Base-by-base conservation (phyloP, 352 stramenopile species). In the Globisporangium mamillatum region DNA sequence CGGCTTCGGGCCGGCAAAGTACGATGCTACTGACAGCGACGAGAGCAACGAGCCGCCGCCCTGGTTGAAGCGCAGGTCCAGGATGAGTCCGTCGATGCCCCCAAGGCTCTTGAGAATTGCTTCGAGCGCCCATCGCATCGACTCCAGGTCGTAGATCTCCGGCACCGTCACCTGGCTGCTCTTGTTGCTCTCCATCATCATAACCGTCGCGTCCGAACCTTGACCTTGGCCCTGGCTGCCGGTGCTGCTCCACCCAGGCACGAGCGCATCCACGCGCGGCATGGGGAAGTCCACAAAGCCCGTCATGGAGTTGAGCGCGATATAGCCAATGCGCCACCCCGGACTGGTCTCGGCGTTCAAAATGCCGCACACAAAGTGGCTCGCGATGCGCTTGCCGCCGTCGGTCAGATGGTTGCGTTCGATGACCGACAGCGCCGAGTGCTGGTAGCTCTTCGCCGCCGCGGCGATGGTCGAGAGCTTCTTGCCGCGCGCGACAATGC, bases 81-180 rank as follows among this genome's bases (percentile, higher is more conserved):
- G 58, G 60, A 95, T 89, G 20, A 95, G 64, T 20, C 81, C 87
- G 36, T 92, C 83, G 14, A 93, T 62, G 18, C 84, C 77, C n/a
- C 79, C 77, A 6, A 92, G 69, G 8, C 78, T 79, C 29, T 81
- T 70, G 50, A 94, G 77, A 27, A 95, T 88, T 9, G 87, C 85
- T 75, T 95, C 85, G n/a, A 95, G 69, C 32, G 87, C 89, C 87
- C 87, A 95, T 18, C 85, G 85, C 85, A 95, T 93, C 7, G 85
- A 88, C 71, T 95, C 87, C n/a, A 95, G 64, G 66, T 95, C 87
- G 65, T 92, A 95, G 22, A 92, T 86, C 72, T 93, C 84, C 1
- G 87, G 87, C 22, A 95, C 85, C 0, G 74, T 53, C 50, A 77
- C 66, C n/a, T 71, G 46, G 27, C 34, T 74, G 22, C 27, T 69